Conservation (phyloP, 306 rosid species). For the Oxytropis ochrocephala region DNA sequence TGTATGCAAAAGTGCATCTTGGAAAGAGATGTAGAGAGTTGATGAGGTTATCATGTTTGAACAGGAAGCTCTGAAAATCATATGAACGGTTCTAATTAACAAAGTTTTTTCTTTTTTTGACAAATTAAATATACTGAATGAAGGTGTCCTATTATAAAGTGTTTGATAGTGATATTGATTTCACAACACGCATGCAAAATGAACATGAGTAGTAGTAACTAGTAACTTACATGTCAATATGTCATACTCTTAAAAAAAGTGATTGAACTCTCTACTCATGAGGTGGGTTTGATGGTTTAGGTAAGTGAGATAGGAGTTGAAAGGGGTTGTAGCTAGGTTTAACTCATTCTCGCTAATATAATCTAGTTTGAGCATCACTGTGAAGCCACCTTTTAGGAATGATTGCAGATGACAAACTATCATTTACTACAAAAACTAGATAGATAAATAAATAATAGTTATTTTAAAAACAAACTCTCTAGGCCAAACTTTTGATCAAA, state of each 20-base stretch:
- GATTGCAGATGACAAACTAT: no score
- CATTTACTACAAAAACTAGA: no score
- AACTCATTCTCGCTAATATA: no score
- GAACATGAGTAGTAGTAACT: background rate
- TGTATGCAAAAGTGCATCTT: background rate
- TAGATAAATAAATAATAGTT: no score
- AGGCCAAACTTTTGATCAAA: no score
- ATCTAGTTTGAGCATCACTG: no score
- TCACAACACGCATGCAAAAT: conserved; percentile 24
- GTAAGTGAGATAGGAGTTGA: no score
- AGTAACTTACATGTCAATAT: conserved; percentile 13
- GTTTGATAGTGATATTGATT: conserved; percentile 39
- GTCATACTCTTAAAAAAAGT: background rate
- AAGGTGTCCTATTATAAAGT: conserved; percentile 34
- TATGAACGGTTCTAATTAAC: background rate
- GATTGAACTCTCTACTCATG: conserved; percentile 11
- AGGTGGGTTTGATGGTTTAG: no score
- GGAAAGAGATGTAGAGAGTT: conserved; percentile 7
- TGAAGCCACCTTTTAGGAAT: no score
- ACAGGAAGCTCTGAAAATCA: conserved; percentile 26
- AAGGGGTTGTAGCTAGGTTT: no score
- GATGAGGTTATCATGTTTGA: conserved; percentile 17
- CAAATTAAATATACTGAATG: conserved; percentile 31
- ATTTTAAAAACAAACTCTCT: no score
- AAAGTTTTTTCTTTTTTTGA: conserved; percentile 30